These are phyloP conservation scores for Russula griseocarnosa DNA, from an alignment of 768 basidiomycete species.

Conservation along the genomic window DNA sequence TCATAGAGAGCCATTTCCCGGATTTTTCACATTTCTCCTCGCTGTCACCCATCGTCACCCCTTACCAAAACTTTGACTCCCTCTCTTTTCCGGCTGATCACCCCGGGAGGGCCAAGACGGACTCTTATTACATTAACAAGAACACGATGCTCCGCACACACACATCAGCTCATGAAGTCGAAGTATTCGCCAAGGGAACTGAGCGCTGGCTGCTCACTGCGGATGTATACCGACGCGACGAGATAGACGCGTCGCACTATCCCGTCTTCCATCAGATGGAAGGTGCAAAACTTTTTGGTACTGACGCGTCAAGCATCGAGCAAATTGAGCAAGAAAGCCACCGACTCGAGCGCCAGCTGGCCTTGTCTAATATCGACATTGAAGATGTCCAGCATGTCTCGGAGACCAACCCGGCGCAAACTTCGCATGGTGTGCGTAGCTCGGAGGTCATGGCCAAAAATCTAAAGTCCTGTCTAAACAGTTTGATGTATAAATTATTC, in stretches of 20 bases:
- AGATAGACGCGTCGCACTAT: conserved; percentile 95
- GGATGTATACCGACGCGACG: conserved; percentile 97
- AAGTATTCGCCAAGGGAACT: conserved; percentile 72
- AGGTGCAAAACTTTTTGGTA: conserved; percentile 78
- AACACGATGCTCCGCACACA: conserved; percentile 93
- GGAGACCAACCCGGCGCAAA: conserved; percentile 75
- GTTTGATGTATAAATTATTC: conserved; percentile 78
- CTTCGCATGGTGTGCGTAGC: conserved; percentile 66
- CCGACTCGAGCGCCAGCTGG: conserved; percentile 54
- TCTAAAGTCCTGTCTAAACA: conserved; percentile 86
- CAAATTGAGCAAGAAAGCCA: conserved; percentile 71
- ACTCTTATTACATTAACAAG: conserved; percentile 94
- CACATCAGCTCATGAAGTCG: conserved; percentile 97
- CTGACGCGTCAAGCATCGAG: conserved; percentile 52
- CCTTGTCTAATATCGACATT: conserved; percentile 73
- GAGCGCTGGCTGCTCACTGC: conserved; percentile 89
- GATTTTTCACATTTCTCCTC: conserved; percentile 70
- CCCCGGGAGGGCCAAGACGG: conserved; percentile 83
- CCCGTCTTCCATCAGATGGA: conserved; percentile 99
- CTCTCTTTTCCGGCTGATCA: conserved; percentile 92
- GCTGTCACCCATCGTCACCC: conserved; percentile 84
- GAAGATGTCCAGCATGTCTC: conserved; percentile 79
- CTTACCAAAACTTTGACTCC: conserved; percentile 92
- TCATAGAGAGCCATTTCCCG: conserved; percentile 83
- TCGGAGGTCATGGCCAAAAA: conserved; percentile 76